phyloP scores from a whole-genome alignment of 73 alveolate genomes.

The Paramecium bursaria region DNA sequence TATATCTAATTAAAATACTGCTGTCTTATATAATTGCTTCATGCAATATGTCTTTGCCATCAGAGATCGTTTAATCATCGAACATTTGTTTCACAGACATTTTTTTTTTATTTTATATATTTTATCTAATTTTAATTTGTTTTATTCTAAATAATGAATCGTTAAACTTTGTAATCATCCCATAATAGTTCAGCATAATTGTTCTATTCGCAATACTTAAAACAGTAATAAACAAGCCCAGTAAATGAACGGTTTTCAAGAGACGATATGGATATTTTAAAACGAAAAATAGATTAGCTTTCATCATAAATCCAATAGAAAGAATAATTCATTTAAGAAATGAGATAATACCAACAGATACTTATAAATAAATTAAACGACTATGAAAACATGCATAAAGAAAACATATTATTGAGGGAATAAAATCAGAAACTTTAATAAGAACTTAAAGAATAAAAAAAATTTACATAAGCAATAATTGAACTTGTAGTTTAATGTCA shows the following conservation, averaged over 20 bases:
- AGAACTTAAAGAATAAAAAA: background rate
- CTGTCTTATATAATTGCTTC: too few species aligned
- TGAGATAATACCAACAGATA: constrained; percentile 30
- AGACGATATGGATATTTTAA: constrained; percentile 23
- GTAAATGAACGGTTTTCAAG: constrained; percentile 46
- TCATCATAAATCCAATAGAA: constrained; percentile 38
- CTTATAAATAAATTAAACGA: constrained; percentile 3
- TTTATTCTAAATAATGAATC: too few species aligned
- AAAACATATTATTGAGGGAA: constrained; percentile 1
- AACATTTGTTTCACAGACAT: too few species aligned
- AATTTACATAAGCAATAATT: constrained; percentile 11
- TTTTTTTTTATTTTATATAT: too few species aligned
- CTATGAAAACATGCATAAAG: background rate
- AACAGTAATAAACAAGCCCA: constrained; percentile 44
- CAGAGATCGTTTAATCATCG: too few species aligned
- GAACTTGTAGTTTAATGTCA: constrained; percentile 38
- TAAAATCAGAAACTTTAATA: background rate
- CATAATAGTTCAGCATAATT: constrained; percentile 44
- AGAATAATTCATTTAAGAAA: constrained; percentile 24
- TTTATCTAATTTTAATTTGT: too few species aligned
- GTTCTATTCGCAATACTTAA: constrained; percentile 46
- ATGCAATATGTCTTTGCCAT: too few species aligned
- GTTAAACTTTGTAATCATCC: constrained; percentile 40
- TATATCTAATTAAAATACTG: too few species aligned
- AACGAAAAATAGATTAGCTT: constrained; percentile 25